Evolutionary conservation across 1,139 yeast species (phyloP), one percentile per base, ranked within the genome.

Genomic region (Geotrichum bryndzae): DNA sequence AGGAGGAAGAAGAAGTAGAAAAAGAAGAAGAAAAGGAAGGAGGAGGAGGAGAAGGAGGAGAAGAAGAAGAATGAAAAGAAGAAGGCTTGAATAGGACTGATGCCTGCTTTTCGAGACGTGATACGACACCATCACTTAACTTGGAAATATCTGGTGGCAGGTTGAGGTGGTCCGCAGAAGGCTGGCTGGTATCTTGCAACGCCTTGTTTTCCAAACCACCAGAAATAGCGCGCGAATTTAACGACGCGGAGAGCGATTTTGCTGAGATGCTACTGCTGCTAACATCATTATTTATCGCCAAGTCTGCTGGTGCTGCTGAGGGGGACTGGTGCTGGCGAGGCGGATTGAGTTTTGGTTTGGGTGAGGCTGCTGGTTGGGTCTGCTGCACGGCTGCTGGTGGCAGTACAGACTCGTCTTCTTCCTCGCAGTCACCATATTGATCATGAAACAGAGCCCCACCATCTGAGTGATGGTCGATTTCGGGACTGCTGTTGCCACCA

Each of bases 31-130:
- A 13, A 15, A 54, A 15, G 11, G 54, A 23, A 38, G 45, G 38
- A 38, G 45, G 25, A 29, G 55, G 41, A 25, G 54, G 41, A 15
- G 55, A 8, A 23, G 52, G 27, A 41, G 51, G 38, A 38, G 29
- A 38, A 29, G 51, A 51, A 25, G 54, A 51, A 15, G 59, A 56
- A 23, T 52, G 41, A 15, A 31, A 38, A 51, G 51, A 29, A 50
- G 59, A 7, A 35, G 41, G 33, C 29, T 41, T 23, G 50, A 15
- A 23, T 33, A 54, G 29, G 22, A 22, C 31, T 15, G 56, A 25
- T n/a, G 56, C 51, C 45, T 54, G 56, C 33, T 25, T 22, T 54
- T 54, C 56, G 31, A 52, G 38, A 13, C 54, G 15, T n/a, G 54
- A 29, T 15, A 52, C 54, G 15, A 52, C 35, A 45, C 22, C 11